Base-by-base conservation (phyloP, 176 grass and related monocot genomes). In the Coix lacrymajobi region DNA sequence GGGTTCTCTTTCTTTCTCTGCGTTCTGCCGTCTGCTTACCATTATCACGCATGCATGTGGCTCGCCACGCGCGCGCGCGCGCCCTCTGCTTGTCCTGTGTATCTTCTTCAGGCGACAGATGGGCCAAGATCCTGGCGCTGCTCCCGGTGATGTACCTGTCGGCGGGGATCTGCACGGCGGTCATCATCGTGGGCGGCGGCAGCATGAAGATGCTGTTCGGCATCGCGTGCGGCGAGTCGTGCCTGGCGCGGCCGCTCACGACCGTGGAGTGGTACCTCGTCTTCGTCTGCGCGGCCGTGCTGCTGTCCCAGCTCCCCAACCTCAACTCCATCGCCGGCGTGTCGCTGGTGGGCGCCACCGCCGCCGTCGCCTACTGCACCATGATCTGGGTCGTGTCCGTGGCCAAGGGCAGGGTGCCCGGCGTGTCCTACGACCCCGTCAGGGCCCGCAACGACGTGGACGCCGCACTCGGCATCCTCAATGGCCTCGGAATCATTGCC, bases 311-410 rank as follows among this genome's bases (percentile, higher is more conserved):
- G 78, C 91, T 99, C 32, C 96, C 96, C 19, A 99, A 96, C 85
- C 96, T 99, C 81, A 99, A 99, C 86, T 99, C 96, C 76, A 96
- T 99, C 37, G 93, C 96, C 31, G 93, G 93, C 44, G 52, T 96
- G 17, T 99, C 96, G 1, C 85, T 99, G 11, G 79, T 99, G 13
- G 93, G 85, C 22, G 91, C 91, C 1, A 63, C 81, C 24, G 92
- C 96, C 0, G 96, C 93, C 6, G 89, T 92, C 33, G 73, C 86
- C 3, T 99, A 99, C 66, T 99, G 96, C 89, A 96, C 93, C 57
- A 48, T 99, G 89, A 93, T 99, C 71, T 99, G 96, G 93, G 80
- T 71, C 41, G 77, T 92, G 26, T 96, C 96, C 40, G 91, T 99
- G 9, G 85, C 73, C 89, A 99, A 96, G 81, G 96, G 91, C 16